These are phyloP conservation scores for Clonostachys solani DNA, from an alignment of 2,329 filamentous ascomycete species.

Conservation along the genomic window DNA sequence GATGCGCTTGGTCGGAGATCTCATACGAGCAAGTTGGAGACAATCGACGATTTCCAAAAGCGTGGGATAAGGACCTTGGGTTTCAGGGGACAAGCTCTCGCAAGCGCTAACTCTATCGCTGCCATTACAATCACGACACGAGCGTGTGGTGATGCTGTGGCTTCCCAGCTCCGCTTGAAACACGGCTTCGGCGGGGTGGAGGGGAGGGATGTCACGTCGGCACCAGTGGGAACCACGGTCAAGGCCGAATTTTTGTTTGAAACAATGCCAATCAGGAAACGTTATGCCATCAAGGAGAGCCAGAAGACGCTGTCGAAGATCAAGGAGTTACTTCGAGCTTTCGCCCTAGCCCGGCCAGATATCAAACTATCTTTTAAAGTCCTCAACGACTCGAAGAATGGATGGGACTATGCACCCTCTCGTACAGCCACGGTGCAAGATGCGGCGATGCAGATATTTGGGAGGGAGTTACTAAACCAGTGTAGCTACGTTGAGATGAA, in stretches of 20 bases:
- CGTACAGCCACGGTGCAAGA: slow-evolving; percentile 45
- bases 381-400: slow-evolving; percentile 42
- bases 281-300: slow-evolving; percentile 52
- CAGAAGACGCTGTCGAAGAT: slow-evolving; percentile 52
- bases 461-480: slow-evolving; percentile 47
- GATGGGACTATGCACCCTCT: slow-evolving; percentile 61
- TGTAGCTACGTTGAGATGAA: slow-evolving; percentile 30
- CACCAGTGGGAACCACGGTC: slow-evolving; percentile 67
- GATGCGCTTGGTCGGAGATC: slow-evolving; percentile 58
- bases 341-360: slow-evolving; percentile 62
- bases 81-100: slow-evolving; percentile 72
- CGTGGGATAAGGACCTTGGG: slow-evolving; percentile 61
- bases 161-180: slow-evolving; percentile 39
- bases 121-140: slow-evolving; percentile 60
- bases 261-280: slow-evolving; percentile 58
- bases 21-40: slow-evolving; percentile 69
- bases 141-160: slow-evolving; percentile 56
- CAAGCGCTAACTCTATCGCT: slow-evolving; percentile 53
- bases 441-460: slow-evolving; percentile 58
- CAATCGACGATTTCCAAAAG: slow-evolving; percentile 55
- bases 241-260: slow-evolving; percentile 55
- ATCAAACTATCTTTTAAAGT: slow-evolving; percentile 59
- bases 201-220: slow-evolving; percentile 31
- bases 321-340: slow-evolving; percentile 56
- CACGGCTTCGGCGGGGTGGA: slow-evolving; percentile 20